These are phyloP conservation scores for Klebsormidium nitens DNA, from an alignment of 139 green algal species.

Conservation along the genomic window DNA sequence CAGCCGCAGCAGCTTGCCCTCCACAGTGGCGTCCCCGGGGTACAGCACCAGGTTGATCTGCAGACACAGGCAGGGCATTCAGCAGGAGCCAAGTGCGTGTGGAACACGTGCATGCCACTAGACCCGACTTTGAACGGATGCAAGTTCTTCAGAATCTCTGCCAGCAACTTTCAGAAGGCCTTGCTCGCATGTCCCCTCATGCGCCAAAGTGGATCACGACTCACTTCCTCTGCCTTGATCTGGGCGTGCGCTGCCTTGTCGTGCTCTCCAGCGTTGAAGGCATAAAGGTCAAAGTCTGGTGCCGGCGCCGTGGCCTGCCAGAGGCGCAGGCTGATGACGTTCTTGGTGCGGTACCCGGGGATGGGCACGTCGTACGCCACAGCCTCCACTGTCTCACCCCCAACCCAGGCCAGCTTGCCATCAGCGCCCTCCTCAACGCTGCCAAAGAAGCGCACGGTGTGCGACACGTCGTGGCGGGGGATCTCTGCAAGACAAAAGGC, in stretches of 20 bases:
- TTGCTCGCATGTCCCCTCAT: background rate
- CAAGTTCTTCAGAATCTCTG: no score
- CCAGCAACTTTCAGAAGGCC: no score
- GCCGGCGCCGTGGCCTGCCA: slow-evolving; percentile 74
- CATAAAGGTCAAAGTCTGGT: slow-evolving; percentile 73
- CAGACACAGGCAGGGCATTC: background rate
- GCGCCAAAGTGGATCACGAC: slow-evolving; percentile 13
- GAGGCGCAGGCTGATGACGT: slow-evolving; percentile 87
- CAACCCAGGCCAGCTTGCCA: slow-evolving; percentile 53
- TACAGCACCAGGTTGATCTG: slow-evolving; percentile 94
- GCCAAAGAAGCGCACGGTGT: slow-evolving; percentile 71
- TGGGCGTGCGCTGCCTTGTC: slow-evolving; percentile 58
- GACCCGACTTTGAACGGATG: no score
- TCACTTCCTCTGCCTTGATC: slow-evolving; percentile 39
- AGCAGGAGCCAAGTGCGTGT: background rate
- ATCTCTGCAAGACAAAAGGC: no score
- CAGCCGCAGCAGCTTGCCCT: slow-evolving; percentile 95
- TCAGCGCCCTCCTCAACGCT: slow-evolving; percentile 31
- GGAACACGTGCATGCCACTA: no score
- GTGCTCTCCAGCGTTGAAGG: slow-evolving; percentile 76
- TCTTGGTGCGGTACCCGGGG: slow-evolving; percentile 83
- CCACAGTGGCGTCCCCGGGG: slow-evolving; percentile 87
- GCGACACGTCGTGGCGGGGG: slow-evolving; percentile 53
- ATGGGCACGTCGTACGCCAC: slow-evolving; percentile 84
- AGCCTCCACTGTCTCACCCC: slow-evolving; percentile 62